Base-by-base conservation (phyloP, 192 early-diverging fungal species). In the Obelidium mucronatum region DNA sequence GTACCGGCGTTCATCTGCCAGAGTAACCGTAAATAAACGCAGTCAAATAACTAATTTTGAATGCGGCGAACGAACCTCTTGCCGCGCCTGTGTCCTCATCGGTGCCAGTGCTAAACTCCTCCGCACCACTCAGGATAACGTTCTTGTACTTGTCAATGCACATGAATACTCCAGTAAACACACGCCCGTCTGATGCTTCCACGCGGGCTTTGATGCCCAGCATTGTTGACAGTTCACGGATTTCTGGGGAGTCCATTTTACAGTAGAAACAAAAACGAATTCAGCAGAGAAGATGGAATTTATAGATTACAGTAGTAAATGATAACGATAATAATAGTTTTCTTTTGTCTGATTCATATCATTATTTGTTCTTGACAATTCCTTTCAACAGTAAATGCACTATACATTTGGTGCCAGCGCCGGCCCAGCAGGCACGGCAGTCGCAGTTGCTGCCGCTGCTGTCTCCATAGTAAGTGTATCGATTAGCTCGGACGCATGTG, bases 91-190 rank as follows among this genome's bases (percentile, higher is more conserved):
- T 75, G 5, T 65, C 48, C 28, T 64, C 66, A 52, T 67, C 48
- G 0, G 24, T 31, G 17, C 22, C 36, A 44, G 40, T 22, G 31
- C 74, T 80, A 54, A 80, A 91, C 78, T 94, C 93, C 71, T 93
- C 88, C 2, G 93, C 79, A 13, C 87, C 82, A 1, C 82, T 78
- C 31, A 94, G 84, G 60, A 94, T 90, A n/a, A 90, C 85, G 81
- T 94, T 94, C 64, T 86, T 85, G 44, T 87, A 82, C 73, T 91
- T 90, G 75, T 94, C 93, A 17, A 90, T 84, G 68, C 92, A 94
- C 67, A 92, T 84, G 82, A 94, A 92, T 13, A 83, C 80, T 0
- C 93, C 93, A 22, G 83, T 74, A 74, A 94, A 93, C 1, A 85
- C 59, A 5, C 93, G 85, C 44, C 90, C 90, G 77, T 94, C 92